Base-by-base conservation (phyloP, 306 rosid genomes). In the Fagus sylvatica region DNA sequence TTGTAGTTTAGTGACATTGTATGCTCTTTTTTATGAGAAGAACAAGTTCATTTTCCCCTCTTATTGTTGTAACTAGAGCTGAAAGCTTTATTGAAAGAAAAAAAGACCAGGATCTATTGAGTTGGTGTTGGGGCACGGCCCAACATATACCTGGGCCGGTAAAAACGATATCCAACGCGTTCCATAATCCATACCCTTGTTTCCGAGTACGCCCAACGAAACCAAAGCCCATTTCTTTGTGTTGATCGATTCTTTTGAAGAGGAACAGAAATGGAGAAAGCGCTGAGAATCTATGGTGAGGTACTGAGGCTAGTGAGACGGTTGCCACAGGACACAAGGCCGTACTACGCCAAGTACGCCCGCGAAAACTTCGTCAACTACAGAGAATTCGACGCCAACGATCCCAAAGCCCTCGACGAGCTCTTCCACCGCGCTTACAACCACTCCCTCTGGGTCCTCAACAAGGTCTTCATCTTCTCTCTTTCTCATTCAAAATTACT, bases 381-480 rank as follows among this genome's bases (percentile, higher is more conserved):
- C 76, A 76, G 88, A 57, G 85, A 88, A 7, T 71, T 84, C 13
- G 88, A 84, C 48, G 81, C 71, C 16, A 16, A 62, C 28, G 92
- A 90, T 54, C 53, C 87, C 59, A 64, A 54, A 3, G 75, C 86
- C 72, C 81, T 88, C 17, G 59, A 82, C 15, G 90, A 90, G 49
- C 88, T 85, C 73, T 85, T 84, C 81, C 82, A 71, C 42, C 74
- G 90, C 59, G 83, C 96, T 66, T 80, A 90, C 62, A 83, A 76
- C 16, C 98, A 94, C 36, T 90, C 98, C 69, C 19, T 92, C 22
- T 94, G 97, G 98, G 88, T 95, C 40, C 97, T 94, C 73, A 71
- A 85, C 12, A 90, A 94, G 98, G 98, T 90, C 30, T 4, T 17
- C 36, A 55, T 1, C 53, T 9, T 4, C 8, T 4, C 22, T 2